Conservation (phyloP, 352 stramenopile species). For the Phytopythium mirpurense region DNA sequence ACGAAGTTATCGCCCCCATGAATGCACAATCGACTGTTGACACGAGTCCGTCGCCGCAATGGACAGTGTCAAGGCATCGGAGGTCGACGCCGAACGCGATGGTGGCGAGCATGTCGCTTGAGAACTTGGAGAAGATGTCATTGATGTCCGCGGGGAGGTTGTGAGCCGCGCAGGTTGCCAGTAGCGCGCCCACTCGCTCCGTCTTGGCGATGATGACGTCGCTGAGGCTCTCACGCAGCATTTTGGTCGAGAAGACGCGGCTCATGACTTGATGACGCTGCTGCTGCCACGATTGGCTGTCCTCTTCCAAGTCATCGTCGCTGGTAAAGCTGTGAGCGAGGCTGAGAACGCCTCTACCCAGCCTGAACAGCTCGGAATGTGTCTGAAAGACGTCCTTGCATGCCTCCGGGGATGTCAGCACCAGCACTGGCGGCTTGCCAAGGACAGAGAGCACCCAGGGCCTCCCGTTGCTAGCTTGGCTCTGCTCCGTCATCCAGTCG, state of each 20-base stretch:
- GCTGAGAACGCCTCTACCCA: too few species aligned
- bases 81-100: conserved; percentile 68
- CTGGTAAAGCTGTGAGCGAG: too few species aligned
- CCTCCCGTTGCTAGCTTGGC: conserved; percentile 18
- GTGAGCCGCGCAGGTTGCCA: conserved; percentile 11
- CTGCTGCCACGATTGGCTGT: conserved; percentile 44
- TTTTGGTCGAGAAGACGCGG: conserved; percentile 68
- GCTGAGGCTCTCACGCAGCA: conserved; percentile 42
- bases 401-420: conserved; percentile 25
- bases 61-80: too few species aligned
- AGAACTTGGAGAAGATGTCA: conserved; percentile 43
- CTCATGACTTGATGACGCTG: conserved; percentile 85
- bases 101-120: conserved; percentile 67
- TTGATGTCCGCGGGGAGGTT: conserved; percentile 23
- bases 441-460: conserved; percentile 22
- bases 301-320: conserved; percentile 60
- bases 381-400: conserved; percentile 43
- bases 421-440: conserved; percentile 16
- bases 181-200: conserved; percentile 15
- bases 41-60: too few species aligned
- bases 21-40: too few species aligned
- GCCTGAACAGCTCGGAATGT: conserved; percentile 65
- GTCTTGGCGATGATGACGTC: conserved; percentile 22
- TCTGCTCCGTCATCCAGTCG: conserved; percentile 33
- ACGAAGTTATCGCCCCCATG: too few species aligned